These are phyloP conservation scores for Neurospora terricola DNA, from an alignment of 495 filamentous ascomycete species.

Conservation along the genomic window DNA sequence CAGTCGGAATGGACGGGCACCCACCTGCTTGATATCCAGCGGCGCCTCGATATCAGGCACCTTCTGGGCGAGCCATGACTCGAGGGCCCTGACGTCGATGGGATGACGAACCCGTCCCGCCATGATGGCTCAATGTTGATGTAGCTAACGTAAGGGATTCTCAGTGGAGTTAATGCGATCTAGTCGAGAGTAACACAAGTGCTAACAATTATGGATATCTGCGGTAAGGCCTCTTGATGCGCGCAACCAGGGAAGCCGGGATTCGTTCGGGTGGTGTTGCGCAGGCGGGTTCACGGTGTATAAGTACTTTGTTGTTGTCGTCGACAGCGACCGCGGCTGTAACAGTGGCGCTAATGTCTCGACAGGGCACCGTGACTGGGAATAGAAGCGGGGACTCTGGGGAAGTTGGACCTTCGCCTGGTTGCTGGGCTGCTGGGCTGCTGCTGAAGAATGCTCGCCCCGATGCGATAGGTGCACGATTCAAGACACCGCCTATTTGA, in stretches of 20 bases:
- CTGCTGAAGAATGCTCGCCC: neutral
- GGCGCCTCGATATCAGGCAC: slow-evolving; percentile 74
- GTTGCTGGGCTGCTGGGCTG: neutral
- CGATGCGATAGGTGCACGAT: neutral
- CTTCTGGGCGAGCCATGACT: slow-evolving; percentile 62
- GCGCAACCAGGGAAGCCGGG: neutral
- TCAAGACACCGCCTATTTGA: neutral
- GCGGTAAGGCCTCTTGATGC: neutral
- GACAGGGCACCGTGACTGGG: neutral
- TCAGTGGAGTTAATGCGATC: neutral
- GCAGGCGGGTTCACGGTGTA: neutral
- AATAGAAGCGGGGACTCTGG: neutral
- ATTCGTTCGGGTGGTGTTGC: neutral
- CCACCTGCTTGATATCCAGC: slow-evolving; percentile 79
- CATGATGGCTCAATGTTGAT: slow-evolving; percentile 41
- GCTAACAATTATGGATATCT: neutral
- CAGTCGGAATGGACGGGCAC: slow-evolving; percentile 2
- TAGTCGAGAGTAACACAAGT: neutral
- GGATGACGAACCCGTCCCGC: slow-evolving; percentile 81
- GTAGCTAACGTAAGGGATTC: neutral
- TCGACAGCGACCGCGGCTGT: neutral
- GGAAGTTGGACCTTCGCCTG: neutral
- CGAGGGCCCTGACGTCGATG: slow-evolving; percentile 68
- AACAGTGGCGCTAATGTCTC: neutral
- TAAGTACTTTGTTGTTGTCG: neutral